Percentiles rank a stretch among this genome's conserved stretches.
phyloP scores from a whole-genome alignment of 441 rosid species.

The Arabidopsis hybrid region DNA sequence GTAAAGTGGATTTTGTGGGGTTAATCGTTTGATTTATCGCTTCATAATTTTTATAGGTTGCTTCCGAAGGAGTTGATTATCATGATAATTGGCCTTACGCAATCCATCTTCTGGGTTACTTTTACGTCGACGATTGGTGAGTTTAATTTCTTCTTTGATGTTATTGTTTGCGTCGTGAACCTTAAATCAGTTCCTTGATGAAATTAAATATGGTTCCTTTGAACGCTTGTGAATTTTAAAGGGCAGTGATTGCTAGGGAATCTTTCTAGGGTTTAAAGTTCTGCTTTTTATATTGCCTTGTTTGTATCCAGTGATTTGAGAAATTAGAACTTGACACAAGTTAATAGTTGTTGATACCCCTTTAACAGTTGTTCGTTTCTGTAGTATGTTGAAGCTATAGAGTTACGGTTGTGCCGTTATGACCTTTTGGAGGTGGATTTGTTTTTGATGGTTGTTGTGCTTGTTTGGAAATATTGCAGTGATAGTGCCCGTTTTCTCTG shows the following conservation, averaged over 20 bases:
- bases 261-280: neutral
- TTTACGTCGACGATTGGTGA: slow-evolving; percentile 76
- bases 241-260: neutral
- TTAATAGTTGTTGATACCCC: neutral
- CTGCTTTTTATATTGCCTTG: neutral
- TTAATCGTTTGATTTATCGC: slow-evolving; percentile 3
- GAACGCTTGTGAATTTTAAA: neutral
- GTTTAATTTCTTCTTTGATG: slow-evolving; percentile 22
- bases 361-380: neutral
- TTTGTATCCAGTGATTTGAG: neutral
- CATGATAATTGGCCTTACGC: slow-evolving; percentile 91
- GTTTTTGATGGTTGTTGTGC: slow-evolving; percentile 1
- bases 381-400: neutral
- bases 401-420: neutral
- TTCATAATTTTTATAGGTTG: slow-evolving; percentile 50
- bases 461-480: slow-evolving; percentile 52
- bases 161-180: neutral
- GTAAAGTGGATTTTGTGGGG: neutral
- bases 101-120: slow-evolving; percentile 83
- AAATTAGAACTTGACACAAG: neutral
- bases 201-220: slow-evolving; percentile 3
- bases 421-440: neutral
- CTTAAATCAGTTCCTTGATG: neutral
- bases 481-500: slow-evolving; percentile 88
- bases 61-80: slow-evolving; percentile 71